These are phyloP conservation scores for Luvunga scandens DNA, from an alignment of 345 rosid species.

Conservation along the genomic window DNA sequence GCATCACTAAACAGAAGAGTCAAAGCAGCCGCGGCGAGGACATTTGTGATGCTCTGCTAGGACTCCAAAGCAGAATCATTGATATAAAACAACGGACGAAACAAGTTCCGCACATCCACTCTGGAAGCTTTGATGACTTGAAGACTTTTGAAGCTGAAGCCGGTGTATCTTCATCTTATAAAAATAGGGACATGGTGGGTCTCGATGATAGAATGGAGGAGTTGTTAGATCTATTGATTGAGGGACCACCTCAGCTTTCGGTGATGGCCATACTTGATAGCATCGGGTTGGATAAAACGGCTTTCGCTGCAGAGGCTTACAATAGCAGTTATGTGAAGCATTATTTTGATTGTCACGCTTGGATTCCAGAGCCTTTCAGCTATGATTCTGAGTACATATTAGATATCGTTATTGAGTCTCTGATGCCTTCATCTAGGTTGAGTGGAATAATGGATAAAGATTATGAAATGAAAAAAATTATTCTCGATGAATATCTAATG, in stretches of 20 bases:
- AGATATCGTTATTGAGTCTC: background rate
- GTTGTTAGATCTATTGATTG: no score
- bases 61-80: background rate
- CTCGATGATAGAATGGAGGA: no score
- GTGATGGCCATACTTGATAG: no score
- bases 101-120: background rate
- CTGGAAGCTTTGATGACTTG: background rate
- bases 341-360: no score
- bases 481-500: no score
- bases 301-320: no score
- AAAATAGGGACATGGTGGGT: background rate
- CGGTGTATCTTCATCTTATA: background rate
- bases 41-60: background rate
- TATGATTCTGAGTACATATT: background rate
- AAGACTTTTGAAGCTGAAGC: background rate
- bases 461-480: no score
- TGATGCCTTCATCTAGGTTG: background rate
- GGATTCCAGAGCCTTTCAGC: background rate
- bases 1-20: background rate
- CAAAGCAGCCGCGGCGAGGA: background rate
- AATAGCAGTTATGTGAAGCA: no score
- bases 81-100: background rate
- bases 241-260: no score
- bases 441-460: background rate
- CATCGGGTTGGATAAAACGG: no score